Evolutionary conservation across 2,329 filamentous ascomycete genomes (phyloP).

Genomic region (Cryphonectria japonica): DNA sequence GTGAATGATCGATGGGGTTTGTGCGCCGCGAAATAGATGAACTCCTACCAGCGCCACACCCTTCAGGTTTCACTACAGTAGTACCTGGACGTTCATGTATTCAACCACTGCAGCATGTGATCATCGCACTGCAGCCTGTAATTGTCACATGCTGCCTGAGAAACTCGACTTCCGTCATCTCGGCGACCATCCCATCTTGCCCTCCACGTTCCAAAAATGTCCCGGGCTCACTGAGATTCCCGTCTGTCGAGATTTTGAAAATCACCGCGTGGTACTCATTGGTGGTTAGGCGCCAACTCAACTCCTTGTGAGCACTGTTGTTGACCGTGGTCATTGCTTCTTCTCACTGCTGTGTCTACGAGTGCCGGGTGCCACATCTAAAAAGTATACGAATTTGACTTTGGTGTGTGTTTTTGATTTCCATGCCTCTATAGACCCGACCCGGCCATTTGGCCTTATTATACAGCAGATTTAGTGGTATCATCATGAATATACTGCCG

Average conservation of each 20-base stretch:
- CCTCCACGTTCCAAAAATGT: background rate
- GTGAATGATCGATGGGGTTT: background rate
- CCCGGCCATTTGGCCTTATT: background rate
- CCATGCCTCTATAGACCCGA: background rate
- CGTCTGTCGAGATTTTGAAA: background rate
- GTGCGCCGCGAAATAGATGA: background rate
- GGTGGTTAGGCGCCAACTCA: background rate
- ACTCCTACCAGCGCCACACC: background rate
- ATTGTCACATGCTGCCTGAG: background rate
- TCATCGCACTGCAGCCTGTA: background rate
- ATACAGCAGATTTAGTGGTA: constrained; percentile 13
- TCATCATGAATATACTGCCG: constrained; percentile 21
- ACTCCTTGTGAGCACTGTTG: background rate
- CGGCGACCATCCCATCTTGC: no score
- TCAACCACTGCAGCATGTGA: background rate
- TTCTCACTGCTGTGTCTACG: background rate
- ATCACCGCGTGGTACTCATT: background rate
- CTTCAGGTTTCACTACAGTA: no score
- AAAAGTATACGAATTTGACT: background rate
- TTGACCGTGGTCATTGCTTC: background rate
- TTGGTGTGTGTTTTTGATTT: background rate
- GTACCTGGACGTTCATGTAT: background rate
- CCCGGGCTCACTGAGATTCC: background rate
- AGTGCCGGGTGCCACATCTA: background rate
- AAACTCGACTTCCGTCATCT: no score